These are phyloP conservation scores for Actinomortierella ambigua DNA, from an alignment of 371 early-diverging fungal species.

Conservation along the genomic window DNA sequence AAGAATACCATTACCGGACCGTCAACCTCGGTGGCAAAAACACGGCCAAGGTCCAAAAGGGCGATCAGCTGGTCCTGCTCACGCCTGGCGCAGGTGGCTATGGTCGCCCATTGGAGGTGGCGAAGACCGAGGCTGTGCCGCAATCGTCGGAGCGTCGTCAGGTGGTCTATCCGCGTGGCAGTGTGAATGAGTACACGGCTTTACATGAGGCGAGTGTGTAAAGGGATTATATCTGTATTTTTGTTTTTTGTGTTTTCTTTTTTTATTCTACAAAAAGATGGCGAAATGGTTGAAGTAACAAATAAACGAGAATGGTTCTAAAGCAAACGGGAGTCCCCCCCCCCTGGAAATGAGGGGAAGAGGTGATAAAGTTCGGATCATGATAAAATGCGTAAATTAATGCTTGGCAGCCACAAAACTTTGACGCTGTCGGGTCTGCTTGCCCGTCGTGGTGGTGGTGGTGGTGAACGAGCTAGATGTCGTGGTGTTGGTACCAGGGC, in stretches of 20 bases:
- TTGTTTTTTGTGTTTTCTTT: background rate
- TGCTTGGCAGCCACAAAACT: too few relatives aligned
- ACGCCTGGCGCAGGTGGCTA: slow-evolving; percentile 97
- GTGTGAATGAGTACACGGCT: slow-evolving; percentile 35
- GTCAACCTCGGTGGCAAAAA: slow-evolving; percentile 90
- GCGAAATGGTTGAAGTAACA: too few relatives aligned
- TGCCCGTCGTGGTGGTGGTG: too few relatives aligned
- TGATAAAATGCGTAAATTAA: too few relatives aligned
- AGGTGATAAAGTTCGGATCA: too few relatives aligned
- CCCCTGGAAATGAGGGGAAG: too few relatives aligned
- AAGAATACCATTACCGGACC: slow-evolving; percentile 38
- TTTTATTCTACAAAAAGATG: too few relatives aligned
- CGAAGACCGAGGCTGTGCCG: background rate
- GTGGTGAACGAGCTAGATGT: too few relatives aligned
- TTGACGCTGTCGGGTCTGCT: too few relatives aligned
- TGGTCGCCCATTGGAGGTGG: slow-evolving; percentile 35
- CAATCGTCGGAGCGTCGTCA: slow-evolving; percentile 6
- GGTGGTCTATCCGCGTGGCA: slow-evolving; percentile 22
- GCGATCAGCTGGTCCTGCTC: slow-evolving; percentile 82
- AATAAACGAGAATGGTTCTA: too few relatives aligned
- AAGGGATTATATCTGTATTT: background rate
- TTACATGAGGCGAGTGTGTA: slow-evolving; percentile 44
- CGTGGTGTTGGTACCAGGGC: too few relatives aligned
- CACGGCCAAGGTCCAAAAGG: slow-evolving; percentile 71
- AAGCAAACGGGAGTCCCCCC: too few relatives aligned